phyloP scores from a whole-genome alignment of 139 green algal genomes.

The Penium margaritaceum region DNA sequence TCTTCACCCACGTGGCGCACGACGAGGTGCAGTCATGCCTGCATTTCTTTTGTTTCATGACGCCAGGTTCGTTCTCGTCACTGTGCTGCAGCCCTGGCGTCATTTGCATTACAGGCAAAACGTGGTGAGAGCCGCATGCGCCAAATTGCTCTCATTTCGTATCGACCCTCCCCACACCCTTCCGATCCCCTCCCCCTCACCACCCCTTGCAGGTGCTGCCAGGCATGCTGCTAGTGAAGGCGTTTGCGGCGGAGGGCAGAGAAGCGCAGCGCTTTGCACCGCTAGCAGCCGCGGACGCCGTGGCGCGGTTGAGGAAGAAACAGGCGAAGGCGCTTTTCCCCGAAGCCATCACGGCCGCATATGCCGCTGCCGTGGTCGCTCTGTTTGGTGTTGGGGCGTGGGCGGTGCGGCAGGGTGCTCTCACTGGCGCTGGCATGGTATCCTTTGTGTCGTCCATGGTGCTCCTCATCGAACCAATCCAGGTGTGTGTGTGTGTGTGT shows the following conservation, averaged over 20 bases:
- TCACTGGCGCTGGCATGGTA: slow-evolving; percentile 41
- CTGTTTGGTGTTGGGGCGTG: slow-evolving; percentile 44
- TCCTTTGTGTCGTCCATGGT: slow-evolving; percentile 46
- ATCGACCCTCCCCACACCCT: too few species aligned
- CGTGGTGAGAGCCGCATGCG: too few species aligned
- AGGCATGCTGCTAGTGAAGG: slow-evolving; percentile 49
- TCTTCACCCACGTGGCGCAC: too few species aligned
- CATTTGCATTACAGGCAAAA: too few species aligned
- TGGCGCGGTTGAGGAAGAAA: slow-evolving; percentile 28
- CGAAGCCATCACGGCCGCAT: slow-evolving; percentile 43
- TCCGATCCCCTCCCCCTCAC: too few species aligned
- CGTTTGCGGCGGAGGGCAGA: slow-evolving; percentile 38
- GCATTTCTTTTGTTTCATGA: too few species aligned
- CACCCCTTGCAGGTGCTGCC: slow-evolving; percentile 47
- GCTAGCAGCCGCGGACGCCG: slow-evolving; percentile 10
- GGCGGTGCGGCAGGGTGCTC: slow-evolving; percentile 27
- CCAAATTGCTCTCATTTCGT: too few species aligned
- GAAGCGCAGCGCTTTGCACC: slow-evolving; percentile 36
- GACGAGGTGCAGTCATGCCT: too few species aligned
- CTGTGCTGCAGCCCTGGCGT: too few species aligned
- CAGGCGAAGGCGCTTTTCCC: slow-evolving; percentile 39
- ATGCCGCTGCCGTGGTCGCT: slow-evolving; percentile 34
- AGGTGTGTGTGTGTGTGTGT: slow-evolving; percentile 29
- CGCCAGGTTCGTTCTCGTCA: too few species aligned
- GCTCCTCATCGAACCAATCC: slow-evolving; percentile 49